Evolutionary conservation across 192 early-diverging fungal genomes (phyloP).

Genomic region (Podila epicladia): DNA sequence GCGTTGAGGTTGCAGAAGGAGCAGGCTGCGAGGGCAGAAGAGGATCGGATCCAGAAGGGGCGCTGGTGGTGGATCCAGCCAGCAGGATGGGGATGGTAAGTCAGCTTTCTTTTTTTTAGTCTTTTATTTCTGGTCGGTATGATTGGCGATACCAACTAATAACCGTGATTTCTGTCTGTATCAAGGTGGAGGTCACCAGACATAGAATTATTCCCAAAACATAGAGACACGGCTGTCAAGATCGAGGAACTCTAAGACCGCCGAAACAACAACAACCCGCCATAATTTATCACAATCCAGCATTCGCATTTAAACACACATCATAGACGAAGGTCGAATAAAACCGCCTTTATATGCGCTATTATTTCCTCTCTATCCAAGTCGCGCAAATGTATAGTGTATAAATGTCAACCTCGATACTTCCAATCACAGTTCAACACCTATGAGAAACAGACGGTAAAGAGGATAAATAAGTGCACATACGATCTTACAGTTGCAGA

Average conservation of each 20-base stretch:
- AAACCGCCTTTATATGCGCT: no score
- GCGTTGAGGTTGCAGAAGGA: conserved; percentile 37
- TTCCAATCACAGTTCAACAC: not conserved
- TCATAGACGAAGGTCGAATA: no score
- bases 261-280: not conserved
- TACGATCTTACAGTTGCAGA: no score
- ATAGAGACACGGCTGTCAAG: conserved; percentile 38
- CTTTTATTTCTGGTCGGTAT: not conserved
- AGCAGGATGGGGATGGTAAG: conserved; percentile 50
- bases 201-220: conserved; percentile 10
- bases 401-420: no score
- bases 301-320: no score
- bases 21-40: conserved; percentile 9
- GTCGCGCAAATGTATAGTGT: not conserved
- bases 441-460: not conserved
- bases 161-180: not conserved
- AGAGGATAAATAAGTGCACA: not conserved
- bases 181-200: conserved; percentile 37
- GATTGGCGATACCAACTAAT: no score
- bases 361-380: not conserved
- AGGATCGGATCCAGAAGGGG: conserved; percentile 29
- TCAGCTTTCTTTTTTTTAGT: not conserved
- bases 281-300: not conserved
- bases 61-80: conserved; percentile 46
- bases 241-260: conserved; percentile 25